Conservation (phyloP, 1,284 basidiomycete genomes). For the Peniophora sp. region DNA sequence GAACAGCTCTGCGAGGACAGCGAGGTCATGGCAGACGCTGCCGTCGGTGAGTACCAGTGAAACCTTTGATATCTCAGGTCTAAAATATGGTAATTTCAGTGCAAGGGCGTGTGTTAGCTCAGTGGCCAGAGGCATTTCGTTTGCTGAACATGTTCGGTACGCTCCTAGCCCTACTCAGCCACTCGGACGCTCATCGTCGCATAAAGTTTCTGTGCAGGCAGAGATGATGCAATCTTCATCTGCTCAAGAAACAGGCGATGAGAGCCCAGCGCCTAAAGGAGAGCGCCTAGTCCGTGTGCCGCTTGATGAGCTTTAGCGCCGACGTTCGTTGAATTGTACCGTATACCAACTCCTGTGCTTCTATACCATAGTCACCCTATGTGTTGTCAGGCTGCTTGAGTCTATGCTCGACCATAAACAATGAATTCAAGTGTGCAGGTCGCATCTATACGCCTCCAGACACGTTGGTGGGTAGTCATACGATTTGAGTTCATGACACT, state of each 20-base stretch:
- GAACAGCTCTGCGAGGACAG: not conserved
- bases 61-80: not conserved
- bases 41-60: not conserved
- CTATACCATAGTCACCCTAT: too few relatives aligned
- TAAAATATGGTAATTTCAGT: not conserved
- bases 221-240: not conserved
- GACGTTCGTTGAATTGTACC: too few relatives aligned
- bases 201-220: not conserved
- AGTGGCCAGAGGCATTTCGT: not conserved
- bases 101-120: not conserved
- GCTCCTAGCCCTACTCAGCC: not conserved
- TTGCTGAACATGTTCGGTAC: not conserved
- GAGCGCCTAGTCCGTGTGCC: not conserved
- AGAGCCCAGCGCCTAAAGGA: not conserved
- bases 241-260: not conserved
- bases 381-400: too few relatives aligned
- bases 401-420: too few relatives aligned
- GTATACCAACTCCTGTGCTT: too few relatives aligned
- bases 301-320: not conserved
- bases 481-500: too few relatives aligned
- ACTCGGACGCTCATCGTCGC: not conserved
- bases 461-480: too few relatives aligned
- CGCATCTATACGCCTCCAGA: too few relatives aligned
- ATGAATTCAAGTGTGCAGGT: too few relatives aligned
- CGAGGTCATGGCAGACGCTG: not conserved